Conservation (phyloP, 371 early-diverging fungal species). For the Dinochytrium kinnereticum region DNA sequence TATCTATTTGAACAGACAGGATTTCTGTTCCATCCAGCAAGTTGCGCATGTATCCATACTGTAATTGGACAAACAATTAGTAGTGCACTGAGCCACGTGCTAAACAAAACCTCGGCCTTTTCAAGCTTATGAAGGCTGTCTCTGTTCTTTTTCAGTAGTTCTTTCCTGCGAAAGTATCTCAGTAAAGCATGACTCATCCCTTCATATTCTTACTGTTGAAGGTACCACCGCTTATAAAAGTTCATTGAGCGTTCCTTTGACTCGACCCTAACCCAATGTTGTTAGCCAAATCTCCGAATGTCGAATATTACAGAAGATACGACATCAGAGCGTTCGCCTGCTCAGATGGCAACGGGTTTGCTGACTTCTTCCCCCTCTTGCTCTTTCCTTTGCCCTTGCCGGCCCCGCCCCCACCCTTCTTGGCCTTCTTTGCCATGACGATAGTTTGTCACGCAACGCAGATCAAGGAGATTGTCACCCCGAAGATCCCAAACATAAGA, state of each 20-base stretch:
- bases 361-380: background rate
- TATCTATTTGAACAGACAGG: background rate
- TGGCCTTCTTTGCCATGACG: conserved; percentile 12
- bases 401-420: background rate
- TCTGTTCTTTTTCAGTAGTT: background rate
- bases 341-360: background rate
- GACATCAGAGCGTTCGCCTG: background rate
- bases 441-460: background rate
- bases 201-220: conserved; percentile 12
- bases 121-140: conserved; percentile 9
- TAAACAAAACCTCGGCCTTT: background rate
- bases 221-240: conserved; percentile 12
- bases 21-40: conserved; percentile 3
- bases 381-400: background rate
- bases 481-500: too few relatives aligned
- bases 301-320: background rate
- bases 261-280: background rate
- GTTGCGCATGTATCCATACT: conserved; percentile 15
- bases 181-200: background rate
- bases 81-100: background rate
- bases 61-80: background rate
- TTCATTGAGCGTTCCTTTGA: background rate
- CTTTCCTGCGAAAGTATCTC: conserved; percentile 3
- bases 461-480: background rate
- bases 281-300: background rate